These are phyloP conservation scores for Solanum chaucha DNA, from an alignment of 257 asterid species.

Conservation along the genomic window DNA sequence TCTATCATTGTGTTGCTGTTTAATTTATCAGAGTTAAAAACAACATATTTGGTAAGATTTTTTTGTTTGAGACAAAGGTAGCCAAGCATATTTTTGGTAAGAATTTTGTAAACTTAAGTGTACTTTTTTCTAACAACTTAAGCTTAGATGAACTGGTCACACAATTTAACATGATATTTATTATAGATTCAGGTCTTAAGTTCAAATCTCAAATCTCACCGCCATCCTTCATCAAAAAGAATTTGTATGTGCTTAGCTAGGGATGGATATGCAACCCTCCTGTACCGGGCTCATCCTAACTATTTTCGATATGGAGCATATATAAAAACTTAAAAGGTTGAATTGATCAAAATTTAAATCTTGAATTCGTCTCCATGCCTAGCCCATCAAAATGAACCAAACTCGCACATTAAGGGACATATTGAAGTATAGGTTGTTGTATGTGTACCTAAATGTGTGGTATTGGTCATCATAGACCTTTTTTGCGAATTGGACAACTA, in stretches of 20 bases:
- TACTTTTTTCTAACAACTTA: not conserved
- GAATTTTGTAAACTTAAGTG: not conserved
- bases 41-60: not conserved
- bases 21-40: not conserved
- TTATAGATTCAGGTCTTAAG: not conserved
- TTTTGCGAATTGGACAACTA: slow-evolving; percentile 2
- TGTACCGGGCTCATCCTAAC: not conserved
- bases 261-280: not conserved
- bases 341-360: not conserved
- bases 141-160: not conserved
- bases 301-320: not conserved
- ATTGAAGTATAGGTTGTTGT: not conserved
- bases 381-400: not conserved
- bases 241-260: not conserved
- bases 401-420: not conserved
- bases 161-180: not conserved
- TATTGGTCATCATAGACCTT: slow-evolving; percentile 8
- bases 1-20: slow-evolving; percentile 10
- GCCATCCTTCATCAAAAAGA: not conserved
- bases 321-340: not conserved
- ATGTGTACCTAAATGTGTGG: slow-evolving; percentile 5
- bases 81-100: not conserved
- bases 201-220: not conserved
- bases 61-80: not conserved
- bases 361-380: not conserved